Evolutionary conservation across 768 basidiomycete genomes (phyloP).

Genomic region (Leccinellum albellum): DNA sequence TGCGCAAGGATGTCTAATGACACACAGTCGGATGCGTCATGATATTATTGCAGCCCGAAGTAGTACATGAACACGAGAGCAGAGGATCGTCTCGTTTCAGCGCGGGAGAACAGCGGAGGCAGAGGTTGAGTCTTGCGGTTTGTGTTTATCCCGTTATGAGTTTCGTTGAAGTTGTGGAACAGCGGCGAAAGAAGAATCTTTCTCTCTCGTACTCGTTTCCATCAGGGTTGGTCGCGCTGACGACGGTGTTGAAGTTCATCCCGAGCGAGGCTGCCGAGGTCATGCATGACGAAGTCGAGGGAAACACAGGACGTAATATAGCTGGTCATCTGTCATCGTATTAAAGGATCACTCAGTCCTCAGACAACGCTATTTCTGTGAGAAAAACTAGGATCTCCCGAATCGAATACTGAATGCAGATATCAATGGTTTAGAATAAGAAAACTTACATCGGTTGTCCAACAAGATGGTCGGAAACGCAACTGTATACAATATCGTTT

Average conservation of each 20-base stretch:
- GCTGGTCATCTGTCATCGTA: slow-evolving; percentile 3
- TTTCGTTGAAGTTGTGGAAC: background rate
- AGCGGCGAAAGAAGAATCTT: slow-evolving; percentile 1
- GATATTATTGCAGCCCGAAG: background rate
- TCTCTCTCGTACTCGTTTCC: slow-evolving; percentile 7
- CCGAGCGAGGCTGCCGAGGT: background rate
- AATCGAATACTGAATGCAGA: too few relatives aligned
- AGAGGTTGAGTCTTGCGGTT: background rate
- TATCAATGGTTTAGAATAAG: too few relatives aligned
- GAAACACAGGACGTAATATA: slow-evolving; percentile 2
- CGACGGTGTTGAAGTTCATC: background rate
- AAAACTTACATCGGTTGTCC: too few relatives aligned
- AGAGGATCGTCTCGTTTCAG: background rate
- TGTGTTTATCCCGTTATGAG: slow-evolving; percentile 1
- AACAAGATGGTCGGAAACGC: too few relatives aligned
- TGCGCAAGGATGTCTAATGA: background rate
- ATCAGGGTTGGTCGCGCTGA: slow-evolving; percentile 5
- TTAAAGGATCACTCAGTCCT: background rate
- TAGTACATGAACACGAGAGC: background rate
- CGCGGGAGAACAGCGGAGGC: too few relatives aligned
- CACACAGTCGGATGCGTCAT: background rate
- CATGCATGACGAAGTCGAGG: background rate
- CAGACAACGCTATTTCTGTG: too few relatives aligned
- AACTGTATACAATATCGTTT: too few relatives aligned
- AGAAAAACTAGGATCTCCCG: too few relatives aligned